A percentile compares a stretch with the other conserved stretches of the same genome.
Evolutionary conservation across 2,329 filamentous ascomycete species (phyloP).

Genomic region (Aspergillus quadricinctus): DNA sequence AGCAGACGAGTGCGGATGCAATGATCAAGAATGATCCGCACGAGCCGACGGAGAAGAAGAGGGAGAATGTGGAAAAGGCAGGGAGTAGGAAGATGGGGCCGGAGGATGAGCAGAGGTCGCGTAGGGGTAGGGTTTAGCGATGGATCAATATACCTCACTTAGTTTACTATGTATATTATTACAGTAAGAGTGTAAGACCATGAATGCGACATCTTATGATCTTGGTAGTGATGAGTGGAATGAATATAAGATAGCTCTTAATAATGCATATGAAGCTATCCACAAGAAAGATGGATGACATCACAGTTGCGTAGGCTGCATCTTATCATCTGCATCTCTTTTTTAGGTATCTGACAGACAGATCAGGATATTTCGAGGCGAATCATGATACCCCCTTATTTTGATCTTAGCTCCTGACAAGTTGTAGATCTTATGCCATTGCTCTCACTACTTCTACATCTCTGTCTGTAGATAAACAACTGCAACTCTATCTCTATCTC

Average conservation of each 20-base stretch:
- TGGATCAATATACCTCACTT: not conserved
- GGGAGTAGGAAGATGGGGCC: slow-evolving; percentile 3
- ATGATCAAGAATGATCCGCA: slow-evolving; percentile 6
- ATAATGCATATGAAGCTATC: no score
- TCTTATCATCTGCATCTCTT: not conserved
- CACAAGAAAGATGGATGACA: not conserved
- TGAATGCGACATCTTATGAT: no score
- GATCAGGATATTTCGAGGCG: not conserved
- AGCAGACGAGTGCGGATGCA: slow-evolving; percentile 4
- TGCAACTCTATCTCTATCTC: no score
- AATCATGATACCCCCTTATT: not conserved
- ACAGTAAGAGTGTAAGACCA: no score
- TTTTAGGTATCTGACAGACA: no score
- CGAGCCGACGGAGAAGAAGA: slow-evolving; percentile 1
- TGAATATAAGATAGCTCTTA: no score
- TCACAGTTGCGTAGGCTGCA: not conserved
- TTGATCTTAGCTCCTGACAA: no score
- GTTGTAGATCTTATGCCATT: not conserved
- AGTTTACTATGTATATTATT: no score
- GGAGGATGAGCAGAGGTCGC: slow-evolving; percentile 1
- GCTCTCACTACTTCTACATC: not conserved
- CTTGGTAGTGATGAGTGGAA: no score
- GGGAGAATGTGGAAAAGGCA: slow-evolving; percentile 4
- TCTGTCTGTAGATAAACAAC: not conserved
- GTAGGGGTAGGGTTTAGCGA: not conserved